phyloP scores from a whole-genome alignment of 148 eudicot genomes.

The Persicaria maculosa region DNA sequence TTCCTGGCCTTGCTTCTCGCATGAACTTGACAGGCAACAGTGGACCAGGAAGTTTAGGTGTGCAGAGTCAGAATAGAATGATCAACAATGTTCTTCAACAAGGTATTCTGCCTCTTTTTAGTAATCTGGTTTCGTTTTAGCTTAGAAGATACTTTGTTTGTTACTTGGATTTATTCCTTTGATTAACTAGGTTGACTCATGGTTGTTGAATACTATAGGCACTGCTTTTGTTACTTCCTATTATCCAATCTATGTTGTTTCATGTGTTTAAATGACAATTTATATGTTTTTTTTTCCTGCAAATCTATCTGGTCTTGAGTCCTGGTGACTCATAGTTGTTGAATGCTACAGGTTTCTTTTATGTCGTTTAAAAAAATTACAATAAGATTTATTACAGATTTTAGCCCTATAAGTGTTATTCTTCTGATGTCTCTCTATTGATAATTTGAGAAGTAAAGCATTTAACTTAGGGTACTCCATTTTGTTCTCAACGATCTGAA shows the following conservation, averaged over 20 bases:
- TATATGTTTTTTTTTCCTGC: no score
- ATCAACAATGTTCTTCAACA: slow-evolving; percentile 86
- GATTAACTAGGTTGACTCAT: background rate
- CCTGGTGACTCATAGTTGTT: no score
- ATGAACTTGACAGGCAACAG: slow-evolving; percentile 65
- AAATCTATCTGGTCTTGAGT: no score
- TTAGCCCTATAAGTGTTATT: background rate
- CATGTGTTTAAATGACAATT: background rate
- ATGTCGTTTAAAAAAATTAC: no score
- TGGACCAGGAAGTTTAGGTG: slow-evolving; percentile 77
- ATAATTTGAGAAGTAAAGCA: background rate
- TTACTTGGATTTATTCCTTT: background rate
- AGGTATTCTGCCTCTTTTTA: slow-evolving; percentile 37
- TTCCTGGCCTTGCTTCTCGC: slow-evolving; percentile 85
- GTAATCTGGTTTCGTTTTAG: background rate
- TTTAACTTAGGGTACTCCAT: background rate
- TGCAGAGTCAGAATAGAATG: slow-evolving; percentile 80
- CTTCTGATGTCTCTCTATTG: background rate
- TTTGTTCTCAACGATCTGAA: background rate
- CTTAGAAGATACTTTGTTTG: background rate
- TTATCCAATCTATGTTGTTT: background rate
- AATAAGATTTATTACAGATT: background rate
- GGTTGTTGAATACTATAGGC: background rate
- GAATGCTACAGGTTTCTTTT: no score
- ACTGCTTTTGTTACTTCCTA: background rate